A percentile compares a stretch with the other conserved stretches of the same genome.
Conservation (phyloP, 1,284 basidiomycete species). For the Pseudozyma sp. region DNA sequence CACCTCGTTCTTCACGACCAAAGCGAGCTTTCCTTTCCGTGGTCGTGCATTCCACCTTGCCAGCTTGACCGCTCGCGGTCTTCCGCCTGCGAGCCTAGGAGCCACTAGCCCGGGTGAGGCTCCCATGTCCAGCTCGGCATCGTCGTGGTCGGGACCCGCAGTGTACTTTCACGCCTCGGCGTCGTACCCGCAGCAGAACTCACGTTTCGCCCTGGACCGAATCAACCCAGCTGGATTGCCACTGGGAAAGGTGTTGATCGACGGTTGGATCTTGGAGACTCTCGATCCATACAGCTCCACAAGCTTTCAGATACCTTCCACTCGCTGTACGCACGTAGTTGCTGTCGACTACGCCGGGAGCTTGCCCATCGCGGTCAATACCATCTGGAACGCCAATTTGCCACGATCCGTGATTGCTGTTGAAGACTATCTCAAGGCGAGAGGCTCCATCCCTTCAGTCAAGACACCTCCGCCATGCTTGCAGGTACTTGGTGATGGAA, state of each 20-base stretch:
- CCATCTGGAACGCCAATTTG: slow-evolving; percentile 80
- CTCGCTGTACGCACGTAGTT: slow-evolving; percentile 86
- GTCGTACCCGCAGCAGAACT: slow-evolving; percentile 77
- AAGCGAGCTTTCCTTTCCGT: slow-evolving; percentile 88
- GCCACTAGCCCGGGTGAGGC: slow-evolving; percentile 32
- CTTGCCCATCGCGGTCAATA: slow-evolving; percentile 86
- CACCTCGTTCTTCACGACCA: slow-evolving; percentile 71
- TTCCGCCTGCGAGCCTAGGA: slow-evolving; percentile 31
- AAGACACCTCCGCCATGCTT: slow-evolving; percentile 57
- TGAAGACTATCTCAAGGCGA: slow-evolving; percentile 65
- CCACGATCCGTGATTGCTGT: slow-evolving; percentile 65
- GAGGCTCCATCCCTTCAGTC: slow-evolving; percentile 64
- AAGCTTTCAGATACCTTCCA: slow-evolving; percentile 94
- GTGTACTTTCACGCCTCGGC: slow-evolving; percentile 70
- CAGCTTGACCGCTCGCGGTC: slow-evolving; percentile 76
- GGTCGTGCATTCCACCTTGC: slow-evolving; percentile 88
- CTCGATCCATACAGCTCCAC: slow-evolving; percentile 96
- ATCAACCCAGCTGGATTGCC: slow-evolving; percentile 83
- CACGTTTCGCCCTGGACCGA: slow-evolving; percentile 76
- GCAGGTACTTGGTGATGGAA: slow-evolving; percentile 62
- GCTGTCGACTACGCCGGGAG: slow-evolving; percentile 90
- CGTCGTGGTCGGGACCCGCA: slow-evolving; percentile 70
- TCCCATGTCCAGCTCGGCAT: slow-evolving; percentile 66
- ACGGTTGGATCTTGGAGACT: slow-evolving; percentile 97
- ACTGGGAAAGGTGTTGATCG: slow-evolving; percentile 84